Conservation (phyloP, 73 alveolate species). For the Paramecium octaurelia region DNA sequence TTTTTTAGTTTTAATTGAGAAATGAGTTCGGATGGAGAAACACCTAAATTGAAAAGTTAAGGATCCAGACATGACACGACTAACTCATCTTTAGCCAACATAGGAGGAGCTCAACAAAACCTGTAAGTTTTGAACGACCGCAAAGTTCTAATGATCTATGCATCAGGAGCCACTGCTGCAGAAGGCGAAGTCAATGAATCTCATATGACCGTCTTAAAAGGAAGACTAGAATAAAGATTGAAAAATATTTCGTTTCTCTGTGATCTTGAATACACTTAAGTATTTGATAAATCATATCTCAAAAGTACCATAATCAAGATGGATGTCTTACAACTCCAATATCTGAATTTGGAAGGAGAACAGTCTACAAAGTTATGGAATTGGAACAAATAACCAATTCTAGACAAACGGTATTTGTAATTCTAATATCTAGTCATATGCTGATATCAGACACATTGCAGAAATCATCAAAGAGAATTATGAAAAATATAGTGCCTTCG, state of each 20-base stretch:
- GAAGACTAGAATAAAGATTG: neutral
- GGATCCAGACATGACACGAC: neutral
- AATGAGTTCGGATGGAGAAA: neutral
- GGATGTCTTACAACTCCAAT: conserved; percentile 58
- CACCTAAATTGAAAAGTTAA: neutral
- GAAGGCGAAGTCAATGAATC: conserved; percentile 14
- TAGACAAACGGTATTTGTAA: conserved; percentile 8
- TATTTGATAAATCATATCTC: neutral
- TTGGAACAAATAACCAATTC: conserved; percentile 20
- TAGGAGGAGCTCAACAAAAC: neutral
- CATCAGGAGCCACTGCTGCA: conserved; percentile 57
- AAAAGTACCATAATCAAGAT: conserved; percentile 35
- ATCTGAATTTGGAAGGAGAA: conserved; percentile 46
- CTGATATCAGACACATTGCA: conserved; percentile 24
- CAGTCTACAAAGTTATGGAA: conserved; percentile 51
- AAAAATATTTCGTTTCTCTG: conserved; percentile 42
- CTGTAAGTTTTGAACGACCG: neutral
- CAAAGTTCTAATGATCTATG: conserved; percentile 51
- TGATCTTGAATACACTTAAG: conserved; percentile 54
- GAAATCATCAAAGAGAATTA: conserved; percentile 60
- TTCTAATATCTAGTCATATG: neutral
- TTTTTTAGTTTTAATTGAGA: neutral
- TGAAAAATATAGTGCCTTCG: conserved; percentile 59
- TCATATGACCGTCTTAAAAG: conserved; percentile 10
- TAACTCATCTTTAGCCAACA: neutral